phyloP scores from a whole-genome alignment of 768 basidiomycete genomes.

The Rhodotorula toruloides region DNA sequence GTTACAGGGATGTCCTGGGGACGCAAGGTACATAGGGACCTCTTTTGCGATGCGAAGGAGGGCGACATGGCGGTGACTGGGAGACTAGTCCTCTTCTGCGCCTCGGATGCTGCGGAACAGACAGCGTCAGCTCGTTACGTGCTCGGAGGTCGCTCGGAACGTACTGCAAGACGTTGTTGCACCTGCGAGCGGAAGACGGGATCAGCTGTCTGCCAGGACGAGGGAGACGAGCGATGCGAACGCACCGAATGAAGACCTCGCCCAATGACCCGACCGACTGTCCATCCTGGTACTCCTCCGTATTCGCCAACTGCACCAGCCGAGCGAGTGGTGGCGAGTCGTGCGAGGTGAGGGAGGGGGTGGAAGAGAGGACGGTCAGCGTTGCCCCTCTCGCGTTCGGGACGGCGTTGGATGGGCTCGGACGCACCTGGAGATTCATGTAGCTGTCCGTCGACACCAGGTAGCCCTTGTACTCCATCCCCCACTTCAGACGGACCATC shows the following conservation, averaged over 20 bases:
- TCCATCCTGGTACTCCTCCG: constrained; percentile 95
- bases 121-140: background rate
- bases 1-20: background rate
- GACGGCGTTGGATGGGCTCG: background rate
- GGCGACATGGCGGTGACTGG: background rate
- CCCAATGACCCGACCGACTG: constrained; percentile 93
- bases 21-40: background rate
- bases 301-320: constrained; percentile 79
- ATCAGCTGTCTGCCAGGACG: background rate
- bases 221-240: background rate
- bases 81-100: constrained; percentile 7
- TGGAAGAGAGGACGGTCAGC: background rate
- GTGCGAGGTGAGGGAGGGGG: background rate
- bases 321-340: background rate
- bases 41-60: background rate
- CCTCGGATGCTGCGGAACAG: constrained; percentile 16
- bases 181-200: constrained; percentile 5
- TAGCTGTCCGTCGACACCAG: constrained; percentile 97
- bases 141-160: background rate
- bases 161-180: constrained; percentile 40
- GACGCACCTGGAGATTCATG: constrained; percentile 89
- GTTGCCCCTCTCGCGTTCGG: too few species aligned
- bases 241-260: constrained; percentile 95
- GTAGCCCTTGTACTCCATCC: constrained; percentile 97
- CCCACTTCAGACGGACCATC: constrained; percentile 95